Evolutionary conservation across 2,329 filamentous ascomycete genomes (phyloP).

Genomic region (Orbilia ellipsospora): DNA sequence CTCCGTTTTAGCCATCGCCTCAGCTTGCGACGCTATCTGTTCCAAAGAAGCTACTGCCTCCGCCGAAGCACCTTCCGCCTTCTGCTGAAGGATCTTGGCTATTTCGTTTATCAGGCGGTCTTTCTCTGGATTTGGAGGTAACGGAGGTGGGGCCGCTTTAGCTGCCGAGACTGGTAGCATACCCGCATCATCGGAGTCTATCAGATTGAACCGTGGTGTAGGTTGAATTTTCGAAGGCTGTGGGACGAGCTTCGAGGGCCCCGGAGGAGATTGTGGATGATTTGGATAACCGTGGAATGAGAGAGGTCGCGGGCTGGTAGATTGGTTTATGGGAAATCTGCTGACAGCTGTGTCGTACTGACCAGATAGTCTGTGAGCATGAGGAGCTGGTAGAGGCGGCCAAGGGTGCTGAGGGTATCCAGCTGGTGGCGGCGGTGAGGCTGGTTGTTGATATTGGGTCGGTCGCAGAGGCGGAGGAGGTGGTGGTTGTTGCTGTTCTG

Average conservation of each 20-base stretch:
- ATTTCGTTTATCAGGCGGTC: constrained; percentile 84
- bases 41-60: constrained; percentile 80
- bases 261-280: constrained; percentile 53
- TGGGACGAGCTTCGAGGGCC: constrained; percentile 62
- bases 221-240: constrained; percentile 60
- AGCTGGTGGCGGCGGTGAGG: constrained; percentile 52
- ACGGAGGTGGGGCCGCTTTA: constrained; percentile 76
- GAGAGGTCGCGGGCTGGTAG: constrained; percentile 52
- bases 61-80: constrained; percentile 74
- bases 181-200: constrained; percentile 63
- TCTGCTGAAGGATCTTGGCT: constrained; percentile 74
- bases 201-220: constrained; percentile 67
- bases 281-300: constrained; percentile 59
- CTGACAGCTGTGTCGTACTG: constrained; percentile 29
- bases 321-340: constrained; percentile 22
- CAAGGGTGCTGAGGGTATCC: constrained; percentile 60
- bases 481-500: constrained; percentile 60
- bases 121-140: constrained; percentile 95
- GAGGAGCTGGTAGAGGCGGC: constrained; percentile 56
- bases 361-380: constrained; percentile 35
- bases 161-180: constrained; percentile 17
- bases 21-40: constrained; percentile 80
- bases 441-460: constrained; percentile 37
- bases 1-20: constrained; percentile 78
- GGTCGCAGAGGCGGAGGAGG: constrained; percentile 59